phyloP scores from a whole-genome alignment of 2,329 filamentous ascomycete genomes.

The Scortechinia acanthostroma region DNA sequence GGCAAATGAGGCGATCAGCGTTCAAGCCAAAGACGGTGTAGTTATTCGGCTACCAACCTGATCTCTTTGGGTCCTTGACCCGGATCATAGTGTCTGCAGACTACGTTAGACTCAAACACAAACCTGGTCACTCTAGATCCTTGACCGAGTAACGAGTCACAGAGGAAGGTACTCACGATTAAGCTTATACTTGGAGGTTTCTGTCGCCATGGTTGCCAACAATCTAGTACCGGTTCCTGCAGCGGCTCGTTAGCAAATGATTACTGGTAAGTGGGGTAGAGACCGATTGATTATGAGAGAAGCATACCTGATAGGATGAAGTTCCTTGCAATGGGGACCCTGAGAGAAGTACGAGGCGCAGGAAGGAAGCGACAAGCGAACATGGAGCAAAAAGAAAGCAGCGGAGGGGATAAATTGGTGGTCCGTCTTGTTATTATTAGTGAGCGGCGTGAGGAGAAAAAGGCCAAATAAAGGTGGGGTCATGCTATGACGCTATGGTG shows the following conservation, averaged over 20 bases:
- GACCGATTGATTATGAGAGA: not conserved
- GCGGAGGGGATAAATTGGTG: no score
- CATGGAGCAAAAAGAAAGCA: not conserved
- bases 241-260: not conserved
- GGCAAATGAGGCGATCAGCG: not conserved
- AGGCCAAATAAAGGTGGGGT: not conserved
- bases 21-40: not conserved
- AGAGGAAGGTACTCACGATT: not conserved
- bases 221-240: not conserved
- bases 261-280: not conserved
- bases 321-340: not conserved
- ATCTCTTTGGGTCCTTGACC: constrained; percentile 85
- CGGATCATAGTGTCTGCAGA: constrained; percentile 37
- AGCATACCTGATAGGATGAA: not conserved
- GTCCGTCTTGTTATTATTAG: no score
- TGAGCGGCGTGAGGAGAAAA: not conserved
- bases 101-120: not conserved
- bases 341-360: not conserved
- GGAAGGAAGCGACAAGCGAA: not conserved
- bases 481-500: not conserved
- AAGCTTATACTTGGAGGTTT: not conserved
- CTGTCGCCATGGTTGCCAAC: not conserved
- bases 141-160: not conserved
- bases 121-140: not conserved
- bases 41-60: constrained; percentile 19